A percentile compares a stretch with the other conserved stretches of the same genome.
These are phyloP conservation scores for Termitomyces sp. DNA, from an alignment of 768 basidiomycete species.

Conservation along the genomic window DNA sequence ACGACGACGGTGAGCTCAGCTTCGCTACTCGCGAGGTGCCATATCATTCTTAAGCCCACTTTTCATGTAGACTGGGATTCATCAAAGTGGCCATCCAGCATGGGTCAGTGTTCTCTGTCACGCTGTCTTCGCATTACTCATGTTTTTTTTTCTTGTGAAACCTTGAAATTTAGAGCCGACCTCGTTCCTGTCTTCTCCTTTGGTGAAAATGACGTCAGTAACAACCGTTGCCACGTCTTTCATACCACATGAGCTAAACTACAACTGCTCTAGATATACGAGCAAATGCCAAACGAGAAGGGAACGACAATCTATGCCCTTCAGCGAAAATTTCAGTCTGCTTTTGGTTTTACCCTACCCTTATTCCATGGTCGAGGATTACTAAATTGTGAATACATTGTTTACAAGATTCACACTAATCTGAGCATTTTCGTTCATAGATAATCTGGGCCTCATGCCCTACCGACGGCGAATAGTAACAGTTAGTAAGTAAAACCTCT, in stretches of 20 bases:
- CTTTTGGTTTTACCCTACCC: slow-evolving; percentile 95
- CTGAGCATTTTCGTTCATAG: slow-evolving; percentile 33
- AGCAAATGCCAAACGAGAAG: slow-evolving; percentile 94
- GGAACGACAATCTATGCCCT: slow-evolving; percentile 84
- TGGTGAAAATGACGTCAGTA: slow-evolving; percentile 91
- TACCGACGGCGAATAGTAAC: slow-evolving; percentile 95
- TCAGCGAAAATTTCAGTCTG: slow-evolving; percentile 87
- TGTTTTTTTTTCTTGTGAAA: background rate
- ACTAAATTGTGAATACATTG: slow-evolving; percentile 71
- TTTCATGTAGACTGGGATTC: slow-evolving; percentile 74
- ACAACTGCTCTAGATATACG: slow-evolving; percentile 66
- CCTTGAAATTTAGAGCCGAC: slow-evolving; percentile 67
- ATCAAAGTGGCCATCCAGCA: slow-evolving; percentile 92
- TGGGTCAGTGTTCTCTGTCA: slow-evolving; percentile 51
- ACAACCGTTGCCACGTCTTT: slow-evolving; percentile 7
- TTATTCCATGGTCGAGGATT: slow-evolving; percentile 96
- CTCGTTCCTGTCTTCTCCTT: slow-evolving; percentile 98
- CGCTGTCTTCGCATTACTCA: background rate
- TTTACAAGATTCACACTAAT: background rate
- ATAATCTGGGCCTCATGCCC: slow-evolving; percentile 94
- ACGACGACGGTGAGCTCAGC: slow-evolving; percentile 54
- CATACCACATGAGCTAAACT: background rate
- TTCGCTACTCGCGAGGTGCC: background rate
- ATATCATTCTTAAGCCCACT: background rate
- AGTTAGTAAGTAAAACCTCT: slow-evolving; percentile 67